Evolutionary conservation across 495 filamentous ascomycete genomes (phyloP), one percentile per base, ranked within the genome.

Genomic region (Podospora pseudoanserina): DNA sequence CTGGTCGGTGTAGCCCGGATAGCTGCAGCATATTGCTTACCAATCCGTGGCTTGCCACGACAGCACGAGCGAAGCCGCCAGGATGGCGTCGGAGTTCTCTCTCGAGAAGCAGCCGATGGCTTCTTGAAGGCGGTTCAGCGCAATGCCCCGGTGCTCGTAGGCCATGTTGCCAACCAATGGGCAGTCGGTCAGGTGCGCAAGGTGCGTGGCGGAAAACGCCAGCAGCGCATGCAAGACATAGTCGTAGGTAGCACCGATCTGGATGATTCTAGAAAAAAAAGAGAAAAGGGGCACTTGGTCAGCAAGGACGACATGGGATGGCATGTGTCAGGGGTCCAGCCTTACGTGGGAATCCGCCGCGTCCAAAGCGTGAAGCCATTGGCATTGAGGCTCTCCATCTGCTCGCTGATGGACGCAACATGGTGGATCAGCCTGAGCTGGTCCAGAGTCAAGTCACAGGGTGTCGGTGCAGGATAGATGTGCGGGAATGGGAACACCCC

Each of bases 41-140:
- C 93, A 97, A 80, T 98, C 95, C 70, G 89, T 93, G 67, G 92
- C 91, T 81, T 98, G 95, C 96, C 96, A 99, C 59, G 94, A 94
- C 58, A 99, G 83, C 61, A 98, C 84, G 44, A 97, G 88, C 15
- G 94, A 98, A 28, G 95, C 92, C 63, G 94, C 95, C 32, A 99
- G 85, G 66, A 97, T 89, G 49, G 94, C 92, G 79, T 99, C 94
- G 16, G 91, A 93, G 72, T 93, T 97, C 54, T 89, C 88, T 71
- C 85, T 88, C 7, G 92, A 97, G 79, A 98, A 98, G 27, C 84
- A 82, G 34, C 88, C 88, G 70, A 97, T 93, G 18, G 92, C 92
- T 71, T 91, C 89, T 73, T 97, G 93, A 27, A 98, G 79, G 23
- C 96, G 94, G 71, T 92, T 92, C 63, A 97, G 81, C 32, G 95